Percentiles rank a stretch among this genome's conserved stretches.
These are phyloP conservation scores for Spizellomyces punctatus DNA, from an alignment of 192 early-diverging fungal genomes.

Conservation along the genomic window DNA sequence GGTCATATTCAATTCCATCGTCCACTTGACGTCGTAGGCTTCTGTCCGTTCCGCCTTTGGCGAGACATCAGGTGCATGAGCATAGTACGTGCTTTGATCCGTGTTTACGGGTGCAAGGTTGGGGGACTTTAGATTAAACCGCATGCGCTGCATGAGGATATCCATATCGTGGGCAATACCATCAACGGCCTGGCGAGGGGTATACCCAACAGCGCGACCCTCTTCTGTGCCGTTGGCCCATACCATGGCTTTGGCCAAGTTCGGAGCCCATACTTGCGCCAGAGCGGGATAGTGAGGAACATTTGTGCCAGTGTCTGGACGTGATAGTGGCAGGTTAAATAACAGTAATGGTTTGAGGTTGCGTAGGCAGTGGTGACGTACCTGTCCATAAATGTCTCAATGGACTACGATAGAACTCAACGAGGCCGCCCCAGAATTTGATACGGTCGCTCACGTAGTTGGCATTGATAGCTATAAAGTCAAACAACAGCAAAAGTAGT, in stretches of 20 bases:
- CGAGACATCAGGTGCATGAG: neutral
- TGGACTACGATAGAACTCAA: no score
- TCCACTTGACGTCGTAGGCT: neutral
- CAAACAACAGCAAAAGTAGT: no score
- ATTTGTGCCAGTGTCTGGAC: neutral
- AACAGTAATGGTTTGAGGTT: no score
- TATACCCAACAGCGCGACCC: neutral
- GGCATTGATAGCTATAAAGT: no score
- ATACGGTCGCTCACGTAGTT: no score
- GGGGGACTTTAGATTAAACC: neutral
- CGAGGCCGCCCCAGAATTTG: no score
- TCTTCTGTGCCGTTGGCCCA: neutral
- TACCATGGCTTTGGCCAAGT: neutral
- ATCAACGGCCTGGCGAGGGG: neutral
- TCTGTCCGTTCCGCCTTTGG: neutral
- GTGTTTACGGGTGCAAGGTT: neutral
- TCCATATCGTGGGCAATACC: neutral
- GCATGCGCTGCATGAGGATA: neutral
- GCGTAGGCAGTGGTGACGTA: no score
- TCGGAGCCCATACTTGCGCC: constrained; percentile 1
- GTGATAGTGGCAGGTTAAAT: no score
- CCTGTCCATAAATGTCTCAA: no score
- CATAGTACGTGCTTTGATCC: neutral
- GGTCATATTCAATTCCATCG: neutral
- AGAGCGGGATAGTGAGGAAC: neutral